Conservation (phyloP, 176 grass and related monocot species). For the Cenchrus purpureus region DNA sequence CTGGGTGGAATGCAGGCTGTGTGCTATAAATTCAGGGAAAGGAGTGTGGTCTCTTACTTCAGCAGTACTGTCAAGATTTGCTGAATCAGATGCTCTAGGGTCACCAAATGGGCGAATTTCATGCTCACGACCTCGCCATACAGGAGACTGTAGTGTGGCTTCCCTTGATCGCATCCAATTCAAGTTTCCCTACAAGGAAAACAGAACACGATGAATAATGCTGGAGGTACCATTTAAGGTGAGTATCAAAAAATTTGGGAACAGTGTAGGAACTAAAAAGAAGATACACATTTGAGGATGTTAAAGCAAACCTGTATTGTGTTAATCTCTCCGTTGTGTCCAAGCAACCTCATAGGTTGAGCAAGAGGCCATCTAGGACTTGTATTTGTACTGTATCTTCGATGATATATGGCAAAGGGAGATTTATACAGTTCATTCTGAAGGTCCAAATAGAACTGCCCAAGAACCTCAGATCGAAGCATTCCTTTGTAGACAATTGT, state of each 20-base stretch:
- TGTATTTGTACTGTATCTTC: slow-evolving; percentile 99
- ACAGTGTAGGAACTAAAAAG: slow-evolving; percentile 20
- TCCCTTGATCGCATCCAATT: slow-evolving; percentile 99
- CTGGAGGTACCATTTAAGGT: slow-evolving; percentile 7
- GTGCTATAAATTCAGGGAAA: slow-evolving; percentile 23
- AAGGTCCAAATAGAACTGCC: slow-evolving; percentile 96
- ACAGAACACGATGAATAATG: slow-evolving; percentile 30
- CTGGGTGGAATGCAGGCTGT: background rate
- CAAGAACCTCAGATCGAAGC: slow-evolving; percentile 96
- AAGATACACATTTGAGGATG: slow-evolving; percentile 12
- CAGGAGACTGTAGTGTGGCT: slow-evolving; percentile 85
- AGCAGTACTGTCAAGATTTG: slow-evolving; percentile 96
- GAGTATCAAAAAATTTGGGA: slow-evolving; percentile 41
- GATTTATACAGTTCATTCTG: slow-evolving; percentile 84
- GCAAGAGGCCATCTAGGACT: slow-evolving; percentile 99
- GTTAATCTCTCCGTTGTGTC: slow-evolving; percentile 99
- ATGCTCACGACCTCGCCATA: slow-evolving; percentile 93
- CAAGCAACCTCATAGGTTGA: slow-evolving; percentile 98
- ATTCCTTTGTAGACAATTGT: slow-evolving; percentile 99
- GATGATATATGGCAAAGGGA: slow-evolving; percentile 96
- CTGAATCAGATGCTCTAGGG: slow-evolving; percentile 95
- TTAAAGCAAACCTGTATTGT: slow-evolving; percentile 88
- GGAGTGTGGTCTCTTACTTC: slow-evolving; percentile 63
- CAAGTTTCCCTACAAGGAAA: slow-evolving; percentile 89
- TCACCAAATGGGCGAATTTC: slow-evolving; percentile 94